Evolutionary conservation across 345 rosid species (phyloP), one percentile per base, ranked within the genome.

Genomic region (Kandelia obovata): DNA sequence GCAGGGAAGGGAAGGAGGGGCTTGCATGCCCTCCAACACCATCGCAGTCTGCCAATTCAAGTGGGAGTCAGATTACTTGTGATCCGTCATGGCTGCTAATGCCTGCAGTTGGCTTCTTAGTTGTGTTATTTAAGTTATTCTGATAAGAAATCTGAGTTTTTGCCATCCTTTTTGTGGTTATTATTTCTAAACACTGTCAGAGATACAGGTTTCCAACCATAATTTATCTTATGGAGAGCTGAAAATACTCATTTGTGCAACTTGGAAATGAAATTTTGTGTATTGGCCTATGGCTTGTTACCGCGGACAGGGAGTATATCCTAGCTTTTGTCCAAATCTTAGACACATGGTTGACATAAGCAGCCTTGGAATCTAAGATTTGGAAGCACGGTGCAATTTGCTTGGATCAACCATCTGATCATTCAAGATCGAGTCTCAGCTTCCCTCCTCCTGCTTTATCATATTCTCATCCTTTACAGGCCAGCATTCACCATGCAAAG

Each of bases 401-500:
- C n/a, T n/a, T 43, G 49, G 17, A 43, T 43, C 16, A 43, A 43
- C 49, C 15, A 0, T 43, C 4, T 13, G 49, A 43, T 13, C 15
- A 43, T 13, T 43, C 49, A 43, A 43, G 17, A 43, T 43, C 1
- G 17, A 43, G 17, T 43, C 17, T 43, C 15, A 3, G 5, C 3
- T 43, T 43, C 49, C 49, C 17, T 13, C 49, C 17, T 15, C 19
- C 49, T 43, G 49, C 49, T 43, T 43, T 43, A 43, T 43, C 49
- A 61, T 31, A 28, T 53, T 46, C 17, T 58, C 55, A 25, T 53
- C 56, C 68, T 28, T 23, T 39, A 39, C 67, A 53, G 10, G 17
- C 16, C 20, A 17, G 27, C 16, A 68, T 75, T 88, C 75, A 88
- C 93, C 93, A 83, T 62, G 70, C 76, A 30, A 81, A 63, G 71